Evolutionary conservation across 805 yeast species (phyloP).

Genomic region (Ogataea paraovalis): DNA sequence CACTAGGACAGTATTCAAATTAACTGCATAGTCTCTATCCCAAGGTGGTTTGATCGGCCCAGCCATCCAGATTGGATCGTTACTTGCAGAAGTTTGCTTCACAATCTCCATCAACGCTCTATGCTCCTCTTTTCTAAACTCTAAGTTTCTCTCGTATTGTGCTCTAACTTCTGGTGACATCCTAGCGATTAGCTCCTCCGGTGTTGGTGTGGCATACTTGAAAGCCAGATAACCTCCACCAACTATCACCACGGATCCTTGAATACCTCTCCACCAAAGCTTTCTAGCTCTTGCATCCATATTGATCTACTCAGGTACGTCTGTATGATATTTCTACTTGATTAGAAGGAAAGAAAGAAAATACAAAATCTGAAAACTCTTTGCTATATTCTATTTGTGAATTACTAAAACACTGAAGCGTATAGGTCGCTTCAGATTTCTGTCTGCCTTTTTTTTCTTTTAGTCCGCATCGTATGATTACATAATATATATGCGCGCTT

Average conservation of each 20-base stretch:
- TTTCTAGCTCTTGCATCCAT: slow-evolving; percentile 9
- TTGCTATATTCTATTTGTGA: too few species aligned
- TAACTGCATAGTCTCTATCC: slow-evolving; percentile 40
- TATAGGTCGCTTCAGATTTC: too few species aligned
- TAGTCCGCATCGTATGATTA: too few species aligned
- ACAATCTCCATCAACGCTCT: slow-evolving; percentile 66
- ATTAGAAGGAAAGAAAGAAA: too few species aligned
- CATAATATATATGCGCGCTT: too few species aligned
- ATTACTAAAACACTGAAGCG: too few species aligned
- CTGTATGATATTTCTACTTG: too few species aligned
- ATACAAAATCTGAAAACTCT: background rate
- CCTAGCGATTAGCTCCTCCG: slow-evolving; percentile 67
- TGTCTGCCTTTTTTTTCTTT: too few species aligned
- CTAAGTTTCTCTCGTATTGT: slow-evolving; percentile 64
- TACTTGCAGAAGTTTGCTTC: slow-evolving; percentile 55
- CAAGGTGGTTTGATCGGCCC: slow-evolving; percentile 69
- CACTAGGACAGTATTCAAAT: slow-evolving; percentile 35
- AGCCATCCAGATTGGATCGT: slow-evolving; percentile 81
- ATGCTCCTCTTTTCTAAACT: slow-evolving; percentile 63
- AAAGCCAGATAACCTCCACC: slow-evolving; percentile 68
- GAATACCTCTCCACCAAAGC: slow-evolving; percentile 27
- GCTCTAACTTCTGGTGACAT: slow-evolving; percentile 82
- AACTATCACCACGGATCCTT: slow-evolving; percentile 60
- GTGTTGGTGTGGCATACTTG: slow-evolving; percentile 79
- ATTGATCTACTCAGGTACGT: too few species aligned